phyloP scores from a whole-genome alignment of 2,329 filamentous ascomycete species.

The Orbilia blumenaviensis region DNA sequence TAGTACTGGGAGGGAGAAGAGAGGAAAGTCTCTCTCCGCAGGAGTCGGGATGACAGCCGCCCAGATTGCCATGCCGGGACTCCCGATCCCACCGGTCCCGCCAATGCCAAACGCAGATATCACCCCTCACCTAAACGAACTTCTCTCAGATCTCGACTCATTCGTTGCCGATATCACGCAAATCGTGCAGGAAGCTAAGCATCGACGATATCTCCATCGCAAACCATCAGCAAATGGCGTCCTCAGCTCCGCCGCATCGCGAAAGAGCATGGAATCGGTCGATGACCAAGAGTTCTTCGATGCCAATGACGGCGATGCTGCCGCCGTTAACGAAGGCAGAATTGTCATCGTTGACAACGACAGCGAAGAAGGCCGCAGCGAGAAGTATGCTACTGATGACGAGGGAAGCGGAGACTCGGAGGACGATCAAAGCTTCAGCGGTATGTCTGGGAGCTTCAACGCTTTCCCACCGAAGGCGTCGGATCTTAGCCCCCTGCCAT shows the following conservation, averaged over 20 bases:
- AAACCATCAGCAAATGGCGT: conserved; percentile 57
- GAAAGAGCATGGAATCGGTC: conserved; percentile 80
- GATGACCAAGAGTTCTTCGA: conserved; percentile 94
- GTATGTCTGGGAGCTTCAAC: conserved; percentile 67
- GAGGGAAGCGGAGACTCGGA: conserved; percentile 69
- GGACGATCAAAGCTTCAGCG: conserved; percentile 67
- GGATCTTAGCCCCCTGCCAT: conserved; percentile 76
- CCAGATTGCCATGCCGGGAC: conserved; percentile 31
- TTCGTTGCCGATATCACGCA: conserved; percentile 83
- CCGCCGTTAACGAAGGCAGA: conserved; percentile 54
- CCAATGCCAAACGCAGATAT: conserved; percentile 69
- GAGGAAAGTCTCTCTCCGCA: conserved; percentile 53
- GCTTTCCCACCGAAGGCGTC: conserved; percentile 60
- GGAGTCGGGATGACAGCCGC: conserved; percentile 51
- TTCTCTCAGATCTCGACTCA: conserved; percentile 84
- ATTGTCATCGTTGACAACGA: conserved; percentile 57
- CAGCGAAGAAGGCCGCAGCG: conserved; percentile 58
- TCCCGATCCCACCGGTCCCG: conserved; percentile 55
- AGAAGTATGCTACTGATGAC: conserved; percentile 73
- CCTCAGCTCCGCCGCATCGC: conserved; percentile 60
- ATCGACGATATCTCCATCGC: conserved; percentile 71
- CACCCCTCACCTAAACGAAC: conserved; percentile 80
- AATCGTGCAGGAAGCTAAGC: conserved; percentile 80
- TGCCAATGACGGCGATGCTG: conserved; percentile 70
- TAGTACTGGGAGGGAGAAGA: conserved; percentile 38